Evolutionary conservation across 2,329 filamentous ascomycete genomes (phyloP), one percentile per base, ranked within the genome.

Genomic region (Trichocomaceae sp.): DNA sequence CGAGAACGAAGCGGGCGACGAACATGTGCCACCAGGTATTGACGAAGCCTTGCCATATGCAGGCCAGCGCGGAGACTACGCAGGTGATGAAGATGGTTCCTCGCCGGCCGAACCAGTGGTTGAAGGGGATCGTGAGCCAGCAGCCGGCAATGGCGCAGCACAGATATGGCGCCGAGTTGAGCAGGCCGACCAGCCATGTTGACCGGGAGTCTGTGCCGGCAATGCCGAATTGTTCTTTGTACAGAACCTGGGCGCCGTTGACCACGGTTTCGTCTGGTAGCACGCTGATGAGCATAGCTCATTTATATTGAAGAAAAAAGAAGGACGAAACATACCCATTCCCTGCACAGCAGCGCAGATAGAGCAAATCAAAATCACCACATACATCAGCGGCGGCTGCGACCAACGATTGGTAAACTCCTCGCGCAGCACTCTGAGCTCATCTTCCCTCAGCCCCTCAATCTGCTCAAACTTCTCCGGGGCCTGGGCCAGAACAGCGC

Each of bases 21-120:
- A 93, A 79, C 60, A 90, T 80, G 63, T 88, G 81, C 66, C 76
- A 78, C 87, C 87, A 92, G 0, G 79, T 84, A 58, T 86, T 81
- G 52, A 84, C 82, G 60, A 89, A 86, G 0, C 81, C 79, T 63
- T 81, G 77, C 80, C 80, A 82, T 33, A 78, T 66, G 59, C 73
- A 77, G 9, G 77, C 70, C 17, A 76, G 64, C 7, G 73, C 74
- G n/a, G 85, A 87, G 65, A 91, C 84, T 58, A 87, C 80, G 46
- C 86, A 88, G 5, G 87, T 83, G 55, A 88, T 73, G 69, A 90
- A 91, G 59, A 92, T 90, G 17, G 84, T 88, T 12, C 87, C 86
- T 2, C 85, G 79, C 48, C 86, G 82, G 12, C 87, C 87, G 58
- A 89, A 85, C 57, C 65, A 74, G 54, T 83, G 80, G 70, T 90